phyloP scores from a whole-genome alignment of 1,139 yeast genomes.

The Hemisphaericaspora xylanilytica region DNA sequence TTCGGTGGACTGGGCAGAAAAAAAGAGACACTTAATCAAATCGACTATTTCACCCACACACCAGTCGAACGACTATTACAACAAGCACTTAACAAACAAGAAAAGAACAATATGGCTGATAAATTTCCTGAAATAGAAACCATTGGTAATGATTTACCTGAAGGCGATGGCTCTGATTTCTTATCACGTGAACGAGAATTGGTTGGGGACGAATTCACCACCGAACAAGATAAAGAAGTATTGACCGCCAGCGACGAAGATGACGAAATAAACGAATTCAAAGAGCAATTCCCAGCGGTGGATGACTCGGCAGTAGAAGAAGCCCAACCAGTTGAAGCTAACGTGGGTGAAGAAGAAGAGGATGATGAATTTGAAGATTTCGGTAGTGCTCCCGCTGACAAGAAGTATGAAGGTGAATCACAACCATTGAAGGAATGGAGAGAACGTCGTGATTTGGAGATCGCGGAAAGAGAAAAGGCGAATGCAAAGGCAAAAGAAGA shows the following conservation, averaged over 20 bases:
- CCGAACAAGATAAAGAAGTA: conserved; percentile 61
- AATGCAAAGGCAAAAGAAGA: conserved; percentile 66
- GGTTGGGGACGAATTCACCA: conserved; percentile 77
- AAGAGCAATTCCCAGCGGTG: conserved; percentile 69
- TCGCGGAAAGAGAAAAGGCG: conserved; percentile 75
- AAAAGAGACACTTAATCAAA: too few species aligned
- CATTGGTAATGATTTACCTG: conserved; percentile 34
- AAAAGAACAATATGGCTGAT: conserved; percentile 58
- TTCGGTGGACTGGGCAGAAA: not conserved
- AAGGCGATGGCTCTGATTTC: conserved; percentile 53
- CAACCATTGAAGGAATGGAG: conserved; percentile 75
- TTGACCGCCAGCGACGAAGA: conserved; percentile 57
- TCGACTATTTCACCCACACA: too few species aligned
- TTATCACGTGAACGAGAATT: conserved; percentile 81
- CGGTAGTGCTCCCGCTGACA: conserved; percentile 15
- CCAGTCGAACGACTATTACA: too few species aligned
- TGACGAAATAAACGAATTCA: conserved; percentile 64
- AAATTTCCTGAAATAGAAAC: conserved; percentile 82
- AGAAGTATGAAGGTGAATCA: conserved; percentile 43
- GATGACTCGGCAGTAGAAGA: conserved; percentile 24
- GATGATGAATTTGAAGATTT: conserved; percentile 31
- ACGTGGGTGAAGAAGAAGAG: conserved; percentile 14
- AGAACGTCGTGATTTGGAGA: conserved; percentile 77
- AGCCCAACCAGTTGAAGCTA: conserved; percentile 22
- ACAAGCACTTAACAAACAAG: not conserved